These are phyloP conservation scores for Sarocladium brachiariae DNA, from an alignment of 2,329 filamentous ascomycete species.

Conservation along the genomic window DNA sequence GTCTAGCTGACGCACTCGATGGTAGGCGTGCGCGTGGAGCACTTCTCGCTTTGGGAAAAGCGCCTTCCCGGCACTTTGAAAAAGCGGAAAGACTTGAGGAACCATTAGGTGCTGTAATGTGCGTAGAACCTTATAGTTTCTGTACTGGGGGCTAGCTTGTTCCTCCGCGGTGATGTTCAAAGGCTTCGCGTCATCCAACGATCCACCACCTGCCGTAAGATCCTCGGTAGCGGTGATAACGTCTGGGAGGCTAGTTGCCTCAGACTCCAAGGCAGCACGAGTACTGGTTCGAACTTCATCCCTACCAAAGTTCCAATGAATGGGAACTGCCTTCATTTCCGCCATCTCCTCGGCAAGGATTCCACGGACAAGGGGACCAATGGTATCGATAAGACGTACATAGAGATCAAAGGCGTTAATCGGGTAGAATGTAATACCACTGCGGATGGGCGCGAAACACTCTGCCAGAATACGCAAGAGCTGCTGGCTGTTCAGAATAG, in stretches of 20 bases:
- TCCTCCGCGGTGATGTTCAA: constrained; percentile 34
- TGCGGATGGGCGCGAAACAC: constrained; percentile 61
- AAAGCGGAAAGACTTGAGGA: constrained; percentile 73
- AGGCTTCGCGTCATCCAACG: constrained; percentile 15
- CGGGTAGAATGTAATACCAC: constrained; percentile 59
- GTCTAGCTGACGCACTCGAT: constrained; percentile 45
- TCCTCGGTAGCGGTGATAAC: constrained; percentile 26
- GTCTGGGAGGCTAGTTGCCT: constrained; percentile 15
- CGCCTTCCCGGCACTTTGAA: constrained; percentile 78
- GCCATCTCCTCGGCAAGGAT: constrained; percentile 77
- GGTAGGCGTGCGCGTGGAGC: constrained; percentile 50
- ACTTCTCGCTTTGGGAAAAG: constrained; percentile 65
- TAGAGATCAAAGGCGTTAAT: constrained; percentile 86
- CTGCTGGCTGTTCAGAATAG: constrained; percentile 68
- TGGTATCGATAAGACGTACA: constrained; percentile 60
- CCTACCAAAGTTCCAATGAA: constrained; percentile 48
- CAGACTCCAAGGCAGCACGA: constrained; percentile 19
- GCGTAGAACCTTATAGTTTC: constrained; percentile 73
- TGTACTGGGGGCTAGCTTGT: constrained; percentile 37
- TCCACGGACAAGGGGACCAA: constrained; percentile 72
- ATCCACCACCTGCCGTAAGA: not conserved
- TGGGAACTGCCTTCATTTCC: constrained; percentile 43
- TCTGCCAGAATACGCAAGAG: constrained; percentile 69
- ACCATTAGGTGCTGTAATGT: constrained; percentile 74
- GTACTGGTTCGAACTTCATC: constrained; percentile 17